Base-by-base conservation (phyloP, 1,284 basidiomycete genomes). In the Ustilago curta region DNA sequence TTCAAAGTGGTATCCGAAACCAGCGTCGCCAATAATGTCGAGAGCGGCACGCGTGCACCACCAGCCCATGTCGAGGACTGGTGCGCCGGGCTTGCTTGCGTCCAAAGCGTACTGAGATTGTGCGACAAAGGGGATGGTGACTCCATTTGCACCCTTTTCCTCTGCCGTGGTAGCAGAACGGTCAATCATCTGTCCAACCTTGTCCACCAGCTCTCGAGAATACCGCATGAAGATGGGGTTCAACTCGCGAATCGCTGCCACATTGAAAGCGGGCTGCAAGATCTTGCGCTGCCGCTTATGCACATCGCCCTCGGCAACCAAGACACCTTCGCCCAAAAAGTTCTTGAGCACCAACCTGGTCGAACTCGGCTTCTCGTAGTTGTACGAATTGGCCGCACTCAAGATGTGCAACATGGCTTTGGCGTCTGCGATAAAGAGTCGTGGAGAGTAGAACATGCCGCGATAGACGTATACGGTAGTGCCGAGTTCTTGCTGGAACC, bases 281-380 rank as follows among this genome's bases (percentile, higher is more conserved):
- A 83, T 74, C 37, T 79, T 76, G 5, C 80, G 52, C 53, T 84
- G 82, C 9, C 80, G 56, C 39, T 69, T 70, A 43, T 84, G 83
- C 1, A 66, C 66, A 16, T 82, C 80, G 2, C 81, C 81, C 37
- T 84, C 83, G 0, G 70, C 74, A 6, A 77, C 75, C 11, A 84
- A 29, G 1, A 84, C 54, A 8, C 83, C 82, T 11, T 83, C 59
- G 4, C 83, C 83, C n/a, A 84, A 65, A n/a, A 78, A 54, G 39
- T 68, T 60, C 35, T 72, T 71, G 25, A 83, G 65, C 18, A 77
- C 58, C 11, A 70, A 32, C 16, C 64, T 49, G 1, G 73, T 62
- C 4, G 65, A 44, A 2, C 62, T 39, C 0, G 80, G 76, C 51
- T 84, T 84, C 39, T 83, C 81, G 56, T 71, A 84, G 7, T 65